These are phyloP conservation scores for Dichotomopilus funicola DNA, from an alignment of 2,329 filamentous ascomycete genomes.

Conservation along the genomic window DNA sequence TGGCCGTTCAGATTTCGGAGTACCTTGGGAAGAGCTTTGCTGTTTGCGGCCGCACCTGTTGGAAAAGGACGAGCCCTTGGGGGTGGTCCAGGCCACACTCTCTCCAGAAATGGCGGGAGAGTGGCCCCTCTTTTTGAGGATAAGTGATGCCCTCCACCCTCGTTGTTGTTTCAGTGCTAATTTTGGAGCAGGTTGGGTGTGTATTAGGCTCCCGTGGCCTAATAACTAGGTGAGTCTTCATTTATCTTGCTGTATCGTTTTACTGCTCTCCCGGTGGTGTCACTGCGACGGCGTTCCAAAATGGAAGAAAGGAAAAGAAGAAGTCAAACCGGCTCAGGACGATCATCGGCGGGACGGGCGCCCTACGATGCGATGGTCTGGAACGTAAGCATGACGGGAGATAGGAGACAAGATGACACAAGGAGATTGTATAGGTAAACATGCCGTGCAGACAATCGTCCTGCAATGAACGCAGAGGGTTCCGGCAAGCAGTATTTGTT, in stretches of 20 bases:
- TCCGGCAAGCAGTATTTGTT: no score
- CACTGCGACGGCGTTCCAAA: background rate
- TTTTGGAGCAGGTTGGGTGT: slow-evolving; percentile 11
- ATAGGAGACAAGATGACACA: no score
- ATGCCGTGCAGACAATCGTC: no score
- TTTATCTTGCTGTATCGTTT: no score
- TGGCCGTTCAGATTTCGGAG: slow-evolving; percentile 5
- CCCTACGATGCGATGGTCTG: no score
- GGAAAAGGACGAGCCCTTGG: slow-evolving; percentile 33
- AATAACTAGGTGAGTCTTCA: background rate
- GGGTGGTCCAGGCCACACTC: slow-evolving; percentile 43
- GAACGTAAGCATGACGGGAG: no score
- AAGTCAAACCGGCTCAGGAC: no score
- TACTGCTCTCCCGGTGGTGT: background rate
- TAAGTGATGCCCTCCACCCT: slow-evolving; percentile 36
- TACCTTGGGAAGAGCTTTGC: slow-evolving; percentile 19
- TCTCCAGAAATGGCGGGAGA: slow-evolving; percentile 44
- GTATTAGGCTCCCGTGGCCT: background rate
- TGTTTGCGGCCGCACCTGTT: slow-evolving; percentile 23
- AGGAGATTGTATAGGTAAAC: no score
- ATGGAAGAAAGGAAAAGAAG: background rate
- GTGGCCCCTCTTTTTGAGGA: slow-evolving; percentile 43
- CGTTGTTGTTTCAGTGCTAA: slow-evolving; percentile 22
- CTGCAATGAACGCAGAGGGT: no score
- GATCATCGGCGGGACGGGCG: no score